Base-by-base conservation (phyloP, 352 stramenopile genomes). In the Pythium volutum region DNA sequence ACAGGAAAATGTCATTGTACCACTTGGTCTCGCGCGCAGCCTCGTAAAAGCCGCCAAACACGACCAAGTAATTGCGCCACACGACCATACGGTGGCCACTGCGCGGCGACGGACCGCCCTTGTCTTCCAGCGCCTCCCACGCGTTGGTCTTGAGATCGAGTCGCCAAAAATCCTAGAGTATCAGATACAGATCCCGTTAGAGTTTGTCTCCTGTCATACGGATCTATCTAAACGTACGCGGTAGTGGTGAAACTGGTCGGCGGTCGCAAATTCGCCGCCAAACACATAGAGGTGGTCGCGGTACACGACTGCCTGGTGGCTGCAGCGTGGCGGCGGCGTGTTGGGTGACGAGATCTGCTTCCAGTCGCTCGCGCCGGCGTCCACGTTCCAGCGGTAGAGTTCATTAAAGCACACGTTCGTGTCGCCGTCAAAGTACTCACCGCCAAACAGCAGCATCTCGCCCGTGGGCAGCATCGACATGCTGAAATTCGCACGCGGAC, bases 1-100 rank as follows among this genome's bases (percentile, higher is more conserved):
- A 96, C 43, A 97, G 63, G 58, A 87, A 98, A 29, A 99, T 57
- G 69, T 99, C 97, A 60, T 98, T 98, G 69, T 97, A 99, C 90
- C 93, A 98, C 76, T 91, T 95, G 64, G 84, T 95, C 67, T 95
- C 88, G 34, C 86, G 71, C 3, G 84, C 81, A 1, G 87, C 95
- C 73, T 99, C 97, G 70, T 98, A 98, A 67, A 99, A 99, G 27
- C 97, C 97, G 39, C 97, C 97, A 76, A 99, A 99, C 14, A 98
- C 71, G 25, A 99, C 87, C 51, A 99, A 84, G 63, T 95, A 98
- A 70, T 98, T 97, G 38, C 97, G 77, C 91, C 91, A 98, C 38
- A 97, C 84, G 51, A 95, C 83, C 91, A 97, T 97, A n/a, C 91
- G 86, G 59, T 98, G 91, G n/a, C 91, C 91, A 62, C 84, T 95